Evolutionary conservation across 2,329 filamentous ascomycete genomes (phyloP).

Genomic region (Fusarium austroafricanum): DNA sequence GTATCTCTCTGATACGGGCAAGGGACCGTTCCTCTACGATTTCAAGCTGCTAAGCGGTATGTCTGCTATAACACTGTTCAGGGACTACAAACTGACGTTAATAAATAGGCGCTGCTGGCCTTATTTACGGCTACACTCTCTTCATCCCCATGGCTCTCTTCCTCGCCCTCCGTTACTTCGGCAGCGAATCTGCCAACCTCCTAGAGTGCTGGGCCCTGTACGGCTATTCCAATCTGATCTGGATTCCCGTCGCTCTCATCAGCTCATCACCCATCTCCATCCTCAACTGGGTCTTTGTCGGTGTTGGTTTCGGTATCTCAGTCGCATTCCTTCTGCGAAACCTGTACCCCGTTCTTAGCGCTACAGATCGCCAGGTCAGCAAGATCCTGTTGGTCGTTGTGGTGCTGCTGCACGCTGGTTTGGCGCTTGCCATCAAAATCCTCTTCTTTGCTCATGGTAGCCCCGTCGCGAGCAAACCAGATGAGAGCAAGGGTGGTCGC

Average conservation of each 20-base stretch:
- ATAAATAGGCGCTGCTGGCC: constrained; percentile 77
- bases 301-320: constrained; percentile 84
- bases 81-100: constrained; percentile 14
- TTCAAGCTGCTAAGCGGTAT: constrained; percentile 87
- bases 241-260: constrained; percentile 93
- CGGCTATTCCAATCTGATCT: constrained; percentile 96
- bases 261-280: constrained; percentile 88
- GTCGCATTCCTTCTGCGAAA: constrained; percentile 87
- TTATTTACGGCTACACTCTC: constrained; percentile 95
- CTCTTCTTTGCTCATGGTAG: constrained; percentile 91
- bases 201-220: constrained; percentile 97
- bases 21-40: constrained; percentile 86
- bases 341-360: constrained; percentile 89
- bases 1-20: constrained; percentile 78
- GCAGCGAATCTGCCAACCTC: constrained; percentile 90
- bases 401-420: constrained; percentile 85
- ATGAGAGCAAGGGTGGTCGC: constrained; percentile 38
- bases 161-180: constrained; percentile 92
- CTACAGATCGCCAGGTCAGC: constrained; percentile 91
- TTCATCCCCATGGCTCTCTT: constrained; percentile 88
- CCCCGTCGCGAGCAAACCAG: constrained; percentile 56
- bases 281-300: constrained; percentile 95
- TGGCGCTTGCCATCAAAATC: constrained; percentile 94
- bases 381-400: constrained; percentile 89
- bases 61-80: constrained; percentile 37